Evolutionary conservation across 441 rosid genomes (phyloP), one percentile per base, ranked within the genome.

Genomic region (Euphorbia celastroides): DNA sequence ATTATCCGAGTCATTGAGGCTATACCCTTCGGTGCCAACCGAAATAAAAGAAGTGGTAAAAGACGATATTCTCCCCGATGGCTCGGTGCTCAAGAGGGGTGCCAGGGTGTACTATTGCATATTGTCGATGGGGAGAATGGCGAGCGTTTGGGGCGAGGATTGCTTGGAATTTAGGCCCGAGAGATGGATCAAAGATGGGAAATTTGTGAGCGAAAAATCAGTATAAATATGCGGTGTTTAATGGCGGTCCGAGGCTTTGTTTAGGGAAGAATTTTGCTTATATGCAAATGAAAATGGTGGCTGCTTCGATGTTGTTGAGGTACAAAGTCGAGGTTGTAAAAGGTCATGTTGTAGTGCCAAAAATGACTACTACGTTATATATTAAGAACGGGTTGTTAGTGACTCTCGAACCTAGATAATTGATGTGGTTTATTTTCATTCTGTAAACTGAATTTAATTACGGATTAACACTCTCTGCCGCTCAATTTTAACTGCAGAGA

Each of bases 271-370:
- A 81, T 23, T 87, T 86, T 60, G 89, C 93, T 2, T 90, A 83
- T 74, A 69, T 81, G 78, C 88, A 90, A 69, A 90, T 88, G 97
- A 88, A 88, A 73, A 84, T 90, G 93, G 88, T 88, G 72, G 90
- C 86, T 57, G 86, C 93, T 71, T 80, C 97, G 0, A 67, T 84
- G 56, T 69, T 90, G 70, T 51, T 74, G 71, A 84, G 88, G 71
- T 88, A 82, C 70, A 77, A 80, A 9, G 72, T 90, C 55, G 68
- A 75, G 70, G 86, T 84, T 36, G 86, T 69, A 23, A 75, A 74
- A 54, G 82, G 75, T 61, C 85, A 83, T 56, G 12, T 66, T 52
- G 84, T 79, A 41, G 64, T 57, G 30, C 90, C 91, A 0, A 84
- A 88, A 65, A 72, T 90, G 60, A 84, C 90, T 0, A 88, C 93